Evolutionary conservation across 116 monocot species (phyloP), one percentile per base, ranked within the genome.

Genomic region (Iris pallida): DNA sequence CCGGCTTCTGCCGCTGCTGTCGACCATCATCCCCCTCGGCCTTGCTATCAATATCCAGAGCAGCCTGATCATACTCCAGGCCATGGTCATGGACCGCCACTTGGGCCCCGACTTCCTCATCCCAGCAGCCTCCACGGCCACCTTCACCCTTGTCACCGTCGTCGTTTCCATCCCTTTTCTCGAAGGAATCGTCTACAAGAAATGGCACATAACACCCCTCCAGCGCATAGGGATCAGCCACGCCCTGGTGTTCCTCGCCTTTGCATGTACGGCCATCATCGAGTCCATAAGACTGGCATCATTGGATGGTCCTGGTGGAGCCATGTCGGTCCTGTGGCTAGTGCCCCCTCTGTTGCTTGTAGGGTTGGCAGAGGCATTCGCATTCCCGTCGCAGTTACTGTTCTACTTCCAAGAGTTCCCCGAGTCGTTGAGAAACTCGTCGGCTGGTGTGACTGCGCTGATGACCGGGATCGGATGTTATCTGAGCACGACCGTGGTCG

Each of bases 361-460:
- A 2, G 77, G 81, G 0, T 47, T 47, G 3, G 73, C 53, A 0
- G 77, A 82, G 63, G 77, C 77, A 0, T 57, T 77, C 40, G 69
- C 77, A 44, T 82, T 82, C 30, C 73, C 81, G 2, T 59, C 65
- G 0, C 74, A 74, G 53, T 70, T 82, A 16, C 66, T 47, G 6
- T 47, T 82, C 15, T 82, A 78, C 60, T 82, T 74, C 69, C 73
- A 78, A 42, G 74, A 70, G 58, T 82, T 82, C 59, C 82, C 82
- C 0, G 19, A 42, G 52, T 53, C 74, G 20, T 61, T 78, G 56
- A 70, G 65, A 55, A 78, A 54, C 83, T 78, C 68, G 2, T 54
- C 78, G 4, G 75, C 83, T 13, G 78, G 68, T 5, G 78, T 78
- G 62, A 45, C 57, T 4, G 66, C 75, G 0, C 7, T 71, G 47